Evolutionary conservation across 257 asterid genomes (phyloP), one percentile per base, ranked within the genome.

Genomic region (Verbena officinalis): DNA sequence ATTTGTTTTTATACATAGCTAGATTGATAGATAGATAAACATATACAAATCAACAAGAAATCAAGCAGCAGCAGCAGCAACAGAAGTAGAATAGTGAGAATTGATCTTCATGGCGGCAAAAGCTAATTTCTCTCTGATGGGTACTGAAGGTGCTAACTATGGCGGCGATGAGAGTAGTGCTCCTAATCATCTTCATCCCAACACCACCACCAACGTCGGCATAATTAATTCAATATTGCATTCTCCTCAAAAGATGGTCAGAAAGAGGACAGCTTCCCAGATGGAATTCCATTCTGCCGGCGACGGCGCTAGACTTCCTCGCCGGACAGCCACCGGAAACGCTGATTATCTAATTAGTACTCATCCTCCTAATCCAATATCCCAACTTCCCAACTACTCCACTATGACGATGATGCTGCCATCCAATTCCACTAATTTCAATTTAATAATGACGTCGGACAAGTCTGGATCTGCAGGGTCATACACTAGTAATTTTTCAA

Each of bases 191-290:
- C 59, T 22, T 53, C 34, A 53, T 5, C 59, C 59, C 52, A 17
- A 27, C 17, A 38, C 9, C 43, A 9, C 9, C 58, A 55, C 60
- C 62, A 33, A 9, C 14, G 22, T 16, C 14, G 2, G 46, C 55
- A 14, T 64, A 31, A 53, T 56, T 45, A 69, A 16, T 34, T 36
- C 40, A 36, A 36, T 36, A 24, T 36, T 51, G 53, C 73, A 59
- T 59, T 69, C 72, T 48, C 65, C 55, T 49, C 75, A 31, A 38
- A 64, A 82, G 65, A 77, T 87, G 86, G 83, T 79, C 8, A 80
- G 98, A 17, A 92, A 92, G 75, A 77, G 98, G 65, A 49, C 89
- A 4, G 98, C 97, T 1, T 87, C 97, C 7, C 93, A 92, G 68
- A 77, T 85, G 76, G 98, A 91, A 31, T 73, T 80, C 31, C 94